Evolutionary conservation across 2,329 filamentous ascomycete species (phyloP), one percentile per base, ranked within the genome.

Genomic region (Fusarium sp.): DNA sequence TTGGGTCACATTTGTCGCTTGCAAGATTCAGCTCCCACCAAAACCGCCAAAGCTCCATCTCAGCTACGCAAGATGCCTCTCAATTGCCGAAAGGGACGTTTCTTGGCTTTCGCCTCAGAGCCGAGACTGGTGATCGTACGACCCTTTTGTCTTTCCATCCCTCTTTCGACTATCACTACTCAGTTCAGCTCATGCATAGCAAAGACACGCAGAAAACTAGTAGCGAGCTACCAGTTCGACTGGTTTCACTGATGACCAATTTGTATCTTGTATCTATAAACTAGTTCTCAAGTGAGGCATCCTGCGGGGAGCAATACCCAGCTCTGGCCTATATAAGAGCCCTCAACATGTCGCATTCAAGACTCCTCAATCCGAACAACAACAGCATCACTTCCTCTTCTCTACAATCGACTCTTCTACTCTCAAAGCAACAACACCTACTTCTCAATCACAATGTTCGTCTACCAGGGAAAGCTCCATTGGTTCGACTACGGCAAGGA

Each of bases 391-490:
- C 16, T 20, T 53, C 29, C n/a, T 53, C 11, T 53, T 20, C 17
- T 53, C 9, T 24, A 8, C 10, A 22, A 14, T 9, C 29, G 24
- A 16, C 11, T 5, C 49, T n/a, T 31, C 10, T 20, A 33, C 24
- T 31, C 49, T 53, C 33, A 31, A n/a, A n/a, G n/a, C 29, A 33
- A 27, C 1, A 11, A 27, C 44, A n/a, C 22, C 24, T 16, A 49
- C 8, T 27, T 12, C 44, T 11, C 9, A 17, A 27, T 31, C 55
- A 68, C 7, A 1, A 76, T 76, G 74, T 73, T 66, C 33, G 64
- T 76, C 22, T 76, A 76, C 57, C 31, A 38, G 40, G 74, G 74
- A 64, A 76, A 72, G 38, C 70, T 76, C 40, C 63, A 69, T 11
- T 76, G 74, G 74, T 53, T 40, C 22, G 14, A n/a, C 27, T 73